These are phyloP conservation scores for Cutaneotrichosporon arboriforme DNA, from an alignment of 1,284 basidiomycete genomes.

Conservation along the genomic window DNA sequence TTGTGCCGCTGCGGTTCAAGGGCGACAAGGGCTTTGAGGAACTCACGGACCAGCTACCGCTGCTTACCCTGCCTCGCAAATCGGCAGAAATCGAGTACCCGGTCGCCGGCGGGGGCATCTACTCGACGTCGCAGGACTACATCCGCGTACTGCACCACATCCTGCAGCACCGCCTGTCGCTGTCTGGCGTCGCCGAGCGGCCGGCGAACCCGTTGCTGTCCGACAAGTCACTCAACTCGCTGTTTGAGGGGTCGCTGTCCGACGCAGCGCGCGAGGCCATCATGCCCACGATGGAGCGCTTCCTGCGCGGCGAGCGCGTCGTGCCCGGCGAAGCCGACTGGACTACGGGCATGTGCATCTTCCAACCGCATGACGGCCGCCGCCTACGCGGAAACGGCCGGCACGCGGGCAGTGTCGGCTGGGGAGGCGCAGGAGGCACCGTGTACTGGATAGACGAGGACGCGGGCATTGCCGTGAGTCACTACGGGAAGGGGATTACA, in stretches of 20 bases:
- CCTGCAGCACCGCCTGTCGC: conserved; percentile 20
- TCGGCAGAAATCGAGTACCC: conserved; percentile 36
- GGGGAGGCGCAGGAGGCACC: conserved; percentile 33
- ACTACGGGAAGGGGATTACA: background rate
- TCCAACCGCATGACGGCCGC: conserved; percentile 15
- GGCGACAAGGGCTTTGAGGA: conserved; percentile 15
- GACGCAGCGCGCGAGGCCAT: conserved; percentile 12
- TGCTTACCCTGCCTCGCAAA: conserved; percentile 24
- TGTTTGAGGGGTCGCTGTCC: conserved; percentile 23
- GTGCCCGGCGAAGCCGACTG: conserved; percentile 31
- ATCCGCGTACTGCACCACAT: conserved; percentile 28
- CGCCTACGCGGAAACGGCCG: conserved; percentile 22
- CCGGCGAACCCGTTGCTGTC: conserved; percentile 18
- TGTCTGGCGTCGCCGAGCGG: conserved; percentile 6
- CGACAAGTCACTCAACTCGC: conserved; percentile 17
- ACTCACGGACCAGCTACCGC: conserved; percentile 20
- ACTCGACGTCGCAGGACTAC: conserved; percentile 29
- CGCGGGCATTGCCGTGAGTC: conserved; percentile 27
- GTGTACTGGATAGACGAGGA: conserved; percentile 33
- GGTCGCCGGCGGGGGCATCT: conserved; percentile 35
- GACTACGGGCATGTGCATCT: conserved; percentile 31
- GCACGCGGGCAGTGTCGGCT: conserved; percentile 25
- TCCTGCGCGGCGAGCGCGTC: conserved; percentile 1
- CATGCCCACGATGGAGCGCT: conserved; percentile 13
- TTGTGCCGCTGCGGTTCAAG: conserved; percentile 24